Base-by-base conservation (phyloP, 805 yeast genomes). In the Spathaspora gorwiae region DNA sequence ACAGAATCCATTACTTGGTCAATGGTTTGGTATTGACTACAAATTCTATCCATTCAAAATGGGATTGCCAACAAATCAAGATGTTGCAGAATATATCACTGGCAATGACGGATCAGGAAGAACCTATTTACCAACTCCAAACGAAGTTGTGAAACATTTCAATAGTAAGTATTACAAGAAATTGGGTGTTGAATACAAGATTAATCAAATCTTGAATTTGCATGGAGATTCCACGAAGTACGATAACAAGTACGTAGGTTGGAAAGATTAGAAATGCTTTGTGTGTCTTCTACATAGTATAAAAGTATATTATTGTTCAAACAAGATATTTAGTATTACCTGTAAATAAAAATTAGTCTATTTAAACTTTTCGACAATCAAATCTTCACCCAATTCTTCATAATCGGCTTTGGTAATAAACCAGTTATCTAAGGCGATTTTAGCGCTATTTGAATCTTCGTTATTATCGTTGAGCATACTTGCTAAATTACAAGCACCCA, bases 1-100 rank as follows among this genome's bases (percentile, higher is more conserved):
- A 42, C 54, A 59, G 5, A 42, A 52, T 7, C 70, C 78, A 10
- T 65, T 70, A 47, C 66, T 77, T 50, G 54, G 68, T 10, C 57
- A 59, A 39, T 73, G 60, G 52, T 64, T 69, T 45, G 68, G 68
- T 37, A 60, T 74, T 31, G 66, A 68, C 56, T 71, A 59, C 60
- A 60, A 59, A 35, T 51, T 61, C 15, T 79, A 79, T 52, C 89
- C 90, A 33, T 79, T 72, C 68, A 68, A 78, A 56, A 84, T 80
- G 75, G 96, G 95, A 29, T 73, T 94, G 53, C 98, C 98, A 42
- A 71, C 79, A 10, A 88, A 86, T 64, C 50, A 61, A 33, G 85
- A 81, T 48, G 73, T 92, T 46, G 77, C 76, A 55, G 69, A 71
- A 42, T 87, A 77, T 62, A 79, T 90, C 45, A 79, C 80, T 29